A percentile compares a stretch with the other conserved stretches of the same genome.
phyloP scores from a whole-genome alignment of 108 stramenopile species.

The Cylindrotheca fusiformis region DNA sequence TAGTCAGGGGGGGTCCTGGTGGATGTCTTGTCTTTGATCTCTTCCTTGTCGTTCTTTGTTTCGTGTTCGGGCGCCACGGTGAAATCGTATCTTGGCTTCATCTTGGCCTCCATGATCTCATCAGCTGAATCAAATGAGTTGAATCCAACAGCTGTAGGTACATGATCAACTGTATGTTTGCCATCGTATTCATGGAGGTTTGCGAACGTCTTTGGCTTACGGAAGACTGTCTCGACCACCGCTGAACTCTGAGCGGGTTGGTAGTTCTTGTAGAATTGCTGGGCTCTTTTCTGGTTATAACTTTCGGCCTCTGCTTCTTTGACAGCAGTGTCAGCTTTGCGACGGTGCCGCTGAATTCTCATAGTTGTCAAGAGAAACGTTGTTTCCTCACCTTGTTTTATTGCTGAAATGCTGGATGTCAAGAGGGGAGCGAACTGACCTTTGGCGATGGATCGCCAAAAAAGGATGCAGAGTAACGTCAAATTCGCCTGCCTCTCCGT shows the following conservation, averaged over 20 bases:
- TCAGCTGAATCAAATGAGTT: conserved; percentile 19
- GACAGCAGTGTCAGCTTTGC: too few relatives aligned
- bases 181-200: conserved; percentile 23
- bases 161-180: conserved; percentile 7
- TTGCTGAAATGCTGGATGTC: too few relatives aligned
- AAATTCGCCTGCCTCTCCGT: too few relatives aligned
- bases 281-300: too few relatives aligned
- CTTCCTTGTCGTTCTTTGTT: neutral
- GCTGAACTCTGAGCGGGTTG: conserved; percentile 6
- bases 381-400: too few relatives aligned
- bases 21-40: neutral
- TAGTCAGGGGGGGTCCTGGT: neutral
- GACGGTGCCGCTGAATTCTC: too few relatives aligned
- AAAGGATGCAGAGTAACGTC: too few relatives aligned
- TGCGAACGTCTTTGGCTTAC: conserved; percentile 13
- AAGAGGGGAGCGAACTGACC: too few relatives aligned
- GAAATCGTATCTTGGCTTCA: neutral
- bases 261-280: neutral
- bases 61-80: neutral
- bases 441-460: too few relatives aligned
- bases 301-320: too few relatives aligned
- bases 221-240: conserved; percentile 22
- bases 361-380: too few relatives aligned
- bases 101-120: conserved; percentile 7
- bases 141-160: conserved; percentile 23